Evolutionary conservation across 148 eudicot species (phyloP), one percentile per base, ranked within the genome.

Genomic region (Cornus controversa): DNA sequence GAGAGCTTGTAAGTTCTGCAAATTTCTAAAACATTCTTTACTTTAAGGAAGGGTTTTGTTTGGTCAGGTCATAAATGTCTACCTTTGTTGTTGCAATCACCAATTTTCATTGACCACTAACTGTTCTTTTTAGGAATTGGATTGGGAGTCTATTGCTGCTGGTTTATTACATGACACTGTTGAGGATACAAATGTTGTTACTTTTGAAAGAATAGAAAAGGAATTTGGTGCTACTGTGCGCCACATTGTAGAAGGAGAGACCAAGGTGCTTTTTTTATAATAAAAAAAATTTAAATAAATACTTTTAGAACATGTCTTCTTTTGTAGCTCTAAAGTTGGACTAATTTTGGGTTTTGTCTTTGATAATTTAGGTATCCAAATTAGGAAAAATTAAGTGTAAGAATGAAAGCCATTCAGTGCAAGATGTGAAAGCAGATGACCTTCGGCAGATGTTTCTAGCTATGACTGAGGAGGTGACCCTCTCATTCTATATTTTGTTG

Each of bases 91-190:
- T 75, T 57, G 62, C 60, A 66, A 69, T 75, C 18, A 50, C 50
- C 45, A 23, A 67, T 11, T 72, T 57, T 75, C 20, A 70, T 74
- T 68, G 14, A 45, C 15, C 28, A 53, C 25, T 82, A 69, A 74
- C 72, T 74, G 66, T 78, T 83, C 54, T 82, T 78, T 40, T 50
- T 71, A 96, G 99, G 99, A 96, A 84, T 75, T 93, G 90, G 99
- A 96, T 87, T 96, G 99, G 98, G 99, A 96, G 88, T 93, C 98
- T 64, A 87, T 96, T 81, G 98, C 98, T 76, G 99, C 99, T 79
- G 99, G 99, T 45, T 86, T 96, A 70, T 85, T 96, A 78, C 99
- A 96, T 85, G 99, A 96, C 82, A 96, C 99, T 22, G 99, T 96
- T 70, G 99, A 96, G 84, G 99, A 96, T 85, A 96, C 99, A 78